Conservation (phyloP, 1,139 yeast genomes). For the Scheffersomyces illinoinensis region DNA sequence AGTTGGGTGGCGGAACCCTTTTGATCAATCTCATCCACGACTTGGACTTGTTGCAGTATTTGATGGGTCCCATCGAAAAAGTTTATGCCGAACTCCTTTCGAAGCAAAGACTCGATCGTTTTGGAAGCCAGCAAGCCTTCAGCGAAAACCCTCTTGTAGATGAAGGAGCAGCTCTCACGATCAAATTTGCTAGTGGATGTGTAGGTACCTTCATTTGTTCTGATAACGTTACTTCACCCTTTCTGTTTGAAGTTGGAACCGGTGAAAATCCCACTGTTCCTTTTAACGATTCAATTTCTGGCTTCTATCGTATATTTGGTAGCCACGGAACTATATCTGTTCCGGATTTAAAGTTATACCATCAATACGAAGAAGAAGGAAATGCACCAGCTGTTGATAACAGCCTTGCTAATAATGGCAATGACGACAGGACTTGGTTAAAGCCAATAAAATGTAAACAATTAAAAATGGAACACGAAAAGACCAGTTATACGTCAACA, state of each 20-base stretch:
- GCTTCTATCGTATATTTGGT: constrained; percentile 43
- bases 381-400: constrained; percentile 7
- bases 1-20: constrained; percentile 42
- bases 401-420: constrained; percentile 10
- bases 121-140: constrained; percentile 1
- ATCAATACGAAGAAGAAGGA: constrained; percentile 16
- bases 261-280: constrained; percentile 48
- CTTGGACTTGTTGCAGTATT: constrained; percentile 41
- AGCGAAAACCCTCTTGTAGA: constrained; percentile 28
- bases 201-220: constrained; percentile 45
- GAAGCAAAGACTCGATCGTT: constrained; percentile 26
- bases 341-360: constrained; percentile 41
- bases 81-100: constrained; percentile 41
- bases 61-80: constrained; percentile 39
- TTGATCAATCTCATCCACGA: constrained; percentile 45
- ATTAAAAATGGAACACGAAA: constrained; percentile 19
- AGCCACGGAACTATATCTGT: constrained; percentile 41
- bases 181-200: constrained; percentile 38
- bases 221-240: constrained; percentile 44
- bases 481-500: constrained; percentile 6
- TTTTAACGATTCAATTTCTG: constrained; percentile 29
- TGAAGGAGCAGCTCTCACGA: constrained; percentile 45
- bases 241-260: constrained; percentile 42
- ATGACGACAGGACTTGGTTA: constrained; percentile 29
- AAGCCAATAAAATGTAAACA: constrained; percentile 30